Evolutionary conservation across 352 stramenopile genomes (phyloP), one percentile per base, ranked within the genome.

Genomic region (Phytophthora melonis): DNA sequence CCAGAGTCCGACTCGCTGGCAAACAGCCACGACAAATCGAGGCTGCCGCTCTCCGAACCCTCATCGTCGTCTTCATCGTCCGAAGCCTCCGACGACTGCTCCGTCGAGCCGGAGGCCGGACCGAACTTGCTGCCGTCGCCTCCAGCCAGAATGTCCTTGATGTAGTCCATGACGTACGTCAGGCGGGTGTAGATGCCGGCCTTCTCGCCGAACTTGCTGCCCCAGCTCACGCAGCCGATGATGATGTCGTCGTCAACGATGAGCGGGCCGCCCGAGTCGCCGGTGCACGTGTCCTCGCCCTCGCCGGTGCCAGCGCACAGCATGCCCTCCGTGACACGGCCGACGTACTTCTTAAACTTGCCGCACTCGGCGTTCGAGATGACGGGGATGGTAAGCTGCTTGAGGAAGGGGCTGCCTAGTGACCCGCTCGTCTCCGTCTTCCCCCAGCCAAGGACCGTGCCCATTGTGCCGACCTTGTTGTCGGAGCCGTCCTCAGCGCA

Each of bases 211-310:
- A 84, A 93, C n/a, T 74, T 80, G 53, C 81, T 84, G 30, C 86
- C 86, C 86, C 84, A 93, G 73, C 84, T 92, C 23, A 93, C 86
- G 34, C 88, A 73, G 9, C 86, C 86, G 23, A 93, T 62, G 19
- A 91, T 55, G 57, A 80, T 87, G 64, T 86, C 56, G 27, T 63
- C 73, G 32, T 78, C 50, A 32, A 92, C 78, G 19, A 79, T 21
- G 14, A 91, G 77, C 11, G 86, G 81, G n/a, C 86, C 81, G 18
- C 86, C 86, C 8, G 86, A 93, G 79, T 93, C 86, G 14, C 86
- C 86, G 59, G 91, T 87, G 76, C 86, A 93, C 36, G 82, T 83
- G 61, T 88, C 82, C 67, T 81, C 81, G 53, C 75, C 79, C 21
- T 74, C 45, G 5, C 80, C 78, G 1, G 67, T 72, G 47, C 86